Conservation (phyloP, 1,139 yeast genomes). For the Geotrichum candidum region DNA sequence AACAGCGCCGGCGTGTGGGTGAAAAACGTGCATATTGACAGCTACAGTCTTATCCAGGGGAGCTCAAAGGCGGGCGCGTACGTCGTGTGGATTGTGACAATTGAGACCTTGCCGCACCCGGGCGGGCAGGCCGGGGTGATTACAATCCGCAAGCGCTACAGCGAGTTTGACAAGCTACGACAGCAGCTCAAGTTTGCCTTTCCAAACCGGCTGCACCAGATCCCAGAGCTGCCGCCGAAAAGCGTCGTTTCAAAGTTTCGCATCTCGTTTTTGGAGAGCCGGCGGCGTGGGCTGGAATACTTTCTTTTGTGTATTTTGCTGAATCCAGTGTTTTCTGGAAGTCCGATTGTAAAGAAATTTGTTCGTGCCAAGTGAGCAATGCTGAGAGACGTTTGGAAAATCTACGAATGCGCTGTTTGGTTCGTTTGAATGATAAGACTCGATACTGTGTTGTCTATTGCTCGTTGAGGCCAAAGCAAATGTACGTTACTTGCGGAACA, state of each 20-base stretch:
- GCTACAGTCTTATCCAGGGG: slow-evolving; percentile 39
- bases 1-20: slow-evolving; percentile 35
- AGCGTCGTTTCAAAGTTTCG: slow-evolving; percentile 48
- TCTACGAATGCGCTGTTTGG: neutral
- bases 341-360: slow-evolving; percentile 47
- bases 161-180: slow-evolving; percentile 54
- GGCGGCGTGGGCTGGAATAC: slow-evolving; percentile 69
- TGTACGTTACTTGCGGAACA: neutral
- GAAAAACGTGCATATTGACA: slow-evolving; percentile 36
- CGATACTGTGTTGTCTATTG: neutral
- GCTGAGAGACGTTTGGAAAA: neutral
- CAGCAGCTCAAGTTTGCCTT: slow-evolving; percentile 38
- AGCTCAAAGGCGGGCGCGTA: slow-evolving; percentile 33
- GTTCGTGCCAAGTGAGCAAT: slow-evolving; percentile 28
- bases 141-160: slow-evolving; percentile 53
- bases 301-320: slow-evolving; percentile 61
- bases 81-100: slow-evolving; percentile 39
- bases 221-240: slow-evolving; percentile 67
- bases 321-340: slow-evolving; percentile 53
- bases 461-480: neutral
- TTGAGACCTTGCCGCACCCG: slow-evolving; percentile 28
- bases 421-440: neutral
- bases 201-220: slow-evolving; percentile 39
- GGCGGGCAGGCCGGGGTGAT: slow-evolving; percentile 41
- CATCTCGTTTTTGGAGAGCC: slow-evolving; percentile 51